These are phyloP conservation scores for Suaeda aralocaspica DNA, from an alignment of 148 eudicot genomes.

Conservation along the genomic window DNA sequence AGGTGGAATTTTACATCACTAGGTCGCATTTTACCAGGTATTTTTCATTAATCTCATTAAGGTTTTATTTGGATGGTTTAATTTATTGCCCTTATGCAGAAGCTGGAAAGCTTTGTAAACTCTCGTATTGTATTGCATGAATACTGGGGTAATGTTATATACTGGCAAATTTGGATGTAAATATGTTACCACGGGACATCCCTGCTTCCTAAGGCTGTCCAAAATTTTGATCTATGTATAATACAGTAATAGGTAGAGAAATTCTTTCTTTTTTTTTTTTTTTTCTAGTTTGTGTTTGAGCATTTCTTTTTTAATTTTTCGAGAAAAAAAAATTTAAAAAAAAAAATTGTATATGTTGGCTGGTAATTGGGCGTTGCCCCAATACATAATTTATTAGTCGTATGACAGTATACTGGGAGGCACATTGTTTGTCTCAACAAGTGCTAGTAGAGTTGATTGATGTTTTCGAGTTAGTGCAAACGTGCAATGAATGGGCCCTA, in stretches of 20 bases:
- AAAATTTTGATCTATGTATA: neutral
- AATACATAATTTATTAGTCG: no score
- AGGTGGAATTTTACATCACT: neutral
- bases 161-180: slow-evolving; percentile 14
- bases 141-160: neutral
- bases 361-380: no score
- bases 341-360: neutral
- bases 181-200: neutral
- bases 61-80: slow-evolving; percentile 13
- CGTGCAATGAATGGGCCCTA: no score
- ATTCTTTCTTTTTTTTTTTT: neutral
- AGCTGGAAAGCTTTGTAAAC: slow-evolving; percentile 10
- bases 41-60: neutral
- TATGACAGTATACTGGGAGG: no score
- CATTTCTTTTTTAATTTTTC: no score
- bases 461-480: no score
- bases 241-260: neutral
- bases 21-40: slow-evolving; percentile 3
- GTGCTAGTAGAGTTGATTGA: no score
- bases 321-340: no score
- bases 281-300: no score
- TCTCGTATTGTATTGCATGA: neutral
- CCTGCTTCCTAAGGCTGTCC: neutral
- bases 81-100: neutral
- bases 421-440: no score